Evolutionary conservation across 768 basidiomycete species (phyloP).

Genomic region (Lactarius deliciosus): DNA sequence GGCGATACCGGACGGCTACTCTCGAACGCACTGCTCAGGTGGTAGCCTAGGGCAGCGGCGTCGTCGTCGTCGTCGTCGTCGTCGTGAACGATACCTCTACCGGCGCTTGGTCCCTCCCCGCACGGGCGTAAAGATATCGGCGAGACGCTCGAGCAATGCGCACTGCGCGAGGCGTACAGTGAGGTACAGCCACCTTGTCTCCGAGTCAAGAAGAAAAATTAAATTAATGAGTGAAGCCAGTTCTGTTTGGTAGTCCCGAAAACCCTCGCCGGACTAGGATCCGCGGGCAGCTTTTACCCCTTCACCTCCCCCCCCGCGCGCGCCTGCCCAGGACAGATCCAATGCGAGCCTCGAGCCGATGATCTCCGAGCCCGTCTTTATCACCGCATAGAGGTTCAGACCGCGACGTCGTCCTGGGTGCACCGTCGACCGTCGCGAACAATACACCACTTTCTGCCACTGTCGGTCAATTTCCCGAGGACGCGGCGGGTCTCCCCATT

Average conservation of each 20-base stretch:
- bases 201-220: not conserved
- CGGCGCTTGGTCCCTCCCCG: slow-evolving; percentile 53
- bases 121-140: slow-evolving; percentile 64
- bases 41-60: slow-evolving; percentile 55
- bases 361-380: slow-evolving; percentile 48
- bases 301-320: slow-evolving; percentile 41
- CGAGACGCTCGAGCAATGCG: slow-evolving; percentile 58
- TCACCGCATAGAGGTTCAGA: slow-evolving; percentile 38
- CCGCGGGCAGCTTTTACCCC: slow-evolving; percentile 46
- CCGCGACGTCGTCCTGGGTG: slow-evolving; percentile 23
- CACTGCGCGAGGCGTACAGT: slow-evolving; percentile 64
- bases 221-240: not conserved
- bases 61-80: too few relatives aligned
- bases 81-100: slow-evolving; percentile 22
- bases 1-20: slow-evolving; percentile 45
- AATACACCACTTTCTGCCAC: slow-evolving; percentile 58
- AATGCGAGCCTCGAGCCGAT: slow-evolving; percentile 12
- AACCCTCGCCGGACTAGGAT: slow-evolving; percentile 40
- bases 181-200: slow-evolving; percentile 44
- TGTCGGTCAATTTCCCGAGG: slow-evolving; percentile 49
- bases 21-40: slow-evolving; percentile 54
- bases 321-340: slow-evolving; percentile 38
- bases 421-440: slow-evolving; percentile 37
- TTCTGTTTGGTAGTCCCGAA: slow-evolving; percentile 36
- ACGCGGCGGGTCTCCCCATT: slow-evolving; percentile 45